Percentiles rank a stretch among this genome's conserved stretches.
These are phyloP conservation scores for Aspergillus hiratsukae DNA, from an alignment of 2,329 filamentous ascomycete species.

Conservation along the genomic window DNA sequence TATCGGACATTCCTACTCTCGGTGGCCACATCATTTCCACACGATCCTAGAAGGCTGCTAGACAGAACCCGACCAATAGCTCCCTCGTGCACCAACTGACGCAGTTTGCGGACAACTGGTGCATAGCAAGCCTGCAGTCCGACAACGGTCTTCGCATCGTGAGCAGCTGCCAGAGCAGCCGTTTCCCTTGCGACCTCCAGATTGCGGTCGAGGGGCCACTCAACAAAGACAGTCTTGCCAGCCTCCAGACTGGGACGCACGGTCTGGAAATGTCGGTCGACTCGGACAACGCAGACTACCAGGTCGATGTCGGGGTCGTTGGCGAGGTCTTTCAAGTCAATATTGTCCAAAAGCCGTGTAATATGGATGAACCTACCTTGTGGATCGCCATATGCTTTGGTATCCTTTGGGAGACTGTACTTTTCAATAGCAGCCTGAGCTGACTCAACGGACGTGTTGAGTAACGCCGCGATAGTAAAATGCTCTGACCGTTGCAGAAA, in stretches of 20 bases:
- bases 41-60: conserved; percentile 40
- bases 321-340: conserved; percentile 35
- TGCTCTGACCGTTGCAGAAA: conserved; percentile 1
- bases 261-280: conserved; percentile 49
- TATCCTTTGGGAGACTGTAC: conserved; percentile 40
- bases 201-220: conserved; percentile 55
- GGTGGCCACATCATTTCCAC: conserved; percentile 12
- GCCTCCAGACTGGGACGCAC: conserved; percentile 46
- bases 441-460: conserved; percentile 8
- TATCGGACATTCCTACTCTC: conserved; percentile 9
- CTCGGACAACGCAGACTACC: conserved; percentile 49
- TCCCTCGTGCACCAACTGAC: conserved; percentile 42
- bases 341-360: no score
- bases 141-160: conserved; percentile 41
- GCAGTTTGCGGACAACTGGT: conserved; percentile 44
- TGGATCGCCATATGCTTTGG: conserved; percentile 50
- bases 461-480: conserved; percentile 8
- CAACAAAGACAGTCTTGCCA: conserved; percentile 52
- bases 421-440: conserved; percentile 15
- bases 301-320: conserved; percentile 50
- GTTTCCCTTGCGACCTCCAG: conserved; percentile 41
- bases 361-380: conserved; percentile 25
- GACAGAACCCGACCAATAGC: conserved; percentile 52
- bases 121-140: conserved; percentile 50
- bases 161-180: conserved; percentile 28